A percentile compares a stretch with the other conserved stretches of the same genome.
phyloP scores from a whole-genome alignment of 2,329 filamentous ascomycete species.

The Aspergillus fischeri region DNA sequence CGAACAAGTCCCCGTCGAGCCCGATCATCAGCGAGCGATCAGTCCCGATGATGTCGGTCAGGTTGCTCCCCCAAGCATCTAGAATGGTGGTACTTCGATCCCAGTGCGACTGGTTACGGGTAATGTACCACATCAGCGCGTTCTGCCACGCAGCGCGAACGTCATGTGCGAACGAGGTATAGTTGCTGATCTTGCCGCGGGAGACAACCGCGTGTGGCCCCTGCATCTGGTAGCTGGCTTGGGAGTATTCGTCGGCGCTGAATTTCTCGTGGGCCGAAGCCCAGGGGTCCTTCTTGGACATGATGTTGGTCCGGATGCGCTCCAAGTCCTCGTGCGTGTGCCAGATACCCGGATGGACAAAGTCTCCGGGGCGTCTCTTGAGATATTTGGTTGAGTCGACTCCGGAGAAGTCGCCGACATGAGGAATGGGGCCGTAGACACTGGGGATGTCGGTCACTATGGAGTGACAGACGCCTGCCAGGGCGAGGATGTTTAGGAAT shows the following conservation, averaged over 20 bases:
- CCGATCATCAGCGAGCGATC: constrained; percentile 35
- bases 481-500: not conserved
- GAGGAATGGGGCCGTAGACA: constrained; percentile 4
- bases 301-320: constrained; percentile 14
- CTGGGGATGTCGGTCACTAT: constrained; percentile 3
- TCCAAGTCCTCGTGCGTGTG: constrained; percentile 23
- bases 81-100: constrained; percentile 33
- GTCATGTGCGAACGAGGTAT: constrained; percentile 35
- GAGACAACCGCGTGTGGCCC: not conserved
- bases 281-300: constrained; percentile 18
- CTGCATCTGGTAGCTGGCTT: constrained; percentile 12
- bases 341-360: constrained; percentile 21
- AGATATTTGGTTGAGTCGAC: constrained; percentile 8
- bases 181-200: constrained; percentile 34
- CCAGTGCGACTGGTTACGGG: constrained; percentile 34
- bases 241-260: constrained; percentile 23
- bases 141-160: constrained; percentile 40
- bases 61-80: constrained; percentile 22
- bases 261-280: constrained; percentile 31
- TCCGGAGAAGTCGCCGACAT: not conserved
- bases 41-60: constrained; percentile 13
- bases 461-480: not conserved
- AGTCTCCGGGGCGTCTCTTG: constrained; percentile 3
- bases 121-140: constrained; percentile 44
- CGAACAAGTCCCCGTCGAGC: constrained; percentile 39